Conservation (phyloP, 768 basidiomycete genomes). For the Suillus placidus region DNA sequence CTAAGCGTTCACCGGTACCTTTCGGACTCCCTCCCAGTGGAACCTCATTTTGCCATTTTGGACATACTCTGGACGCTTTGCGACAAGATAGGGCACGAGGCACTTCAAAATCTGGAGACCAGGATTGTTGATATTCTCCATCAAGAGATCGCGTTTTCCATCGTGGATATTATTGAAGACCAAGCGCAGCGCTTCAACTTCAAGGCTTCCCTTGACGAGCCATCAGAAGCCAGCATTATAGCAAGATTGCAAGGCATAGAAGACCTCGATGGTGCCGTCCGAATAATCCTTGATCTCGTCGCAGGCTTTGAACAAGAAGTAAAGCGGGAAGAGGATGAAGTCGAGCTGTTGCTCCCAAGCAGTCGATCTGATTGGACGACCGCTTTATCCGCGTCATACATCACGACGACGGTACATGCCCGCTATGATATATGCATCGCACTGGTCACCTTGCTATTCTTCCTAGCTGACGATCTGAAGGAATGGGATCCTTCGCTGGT, state of each 20-base stretch:
- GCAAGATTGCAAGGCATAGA: constrained; percentile 59
- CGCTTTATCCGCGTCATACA: constrained; percentile 65
- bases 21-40: constrained; percentile 44
- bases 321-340: constrained; percentile 78
- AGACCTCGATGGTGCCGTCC: constrained; percentile 58
- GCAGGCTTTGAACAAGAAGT: constrained; percentile 70
- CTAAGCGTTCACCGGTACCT: constrained; percentile 58
- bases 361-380: constrained; percentile 63
- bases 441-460: constrained; percentile 68
- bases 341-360: constrained; percentile 53
- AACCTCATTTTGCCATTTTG: constrained; percentile 59
- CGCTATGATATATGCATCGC: constrained; percentile 76
- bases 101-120: constrained; percentile 58
- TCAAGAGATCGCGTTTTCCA: constrained; percentile 79
- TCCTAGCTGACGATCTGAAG: constrained; percentile 64
- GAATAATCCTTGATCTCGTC: constrained; percentile 66
- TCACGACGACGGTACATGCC: constrained; percentile 62
- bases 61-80: constrained; percentile 66
- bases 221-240: constrained; percentile 59
- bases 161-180: constrained; percentile 73
- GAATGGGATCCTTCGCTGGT: constrained; percentile 66
- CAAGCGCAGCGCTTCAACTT: constrained; percentile 57
- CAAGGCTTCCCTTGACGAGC: constrained; percentile 59
- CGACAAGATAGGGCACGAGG: constrained; percentile 58
- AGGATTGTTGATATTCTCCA: constrained; percentile 65